Evolutionary conservation across 1,284 basidiomycete genomes (phyloP), one percentile per base, ranked within the genome.

Genomic region (Cutaneotrichosporon sp.): DNA sequence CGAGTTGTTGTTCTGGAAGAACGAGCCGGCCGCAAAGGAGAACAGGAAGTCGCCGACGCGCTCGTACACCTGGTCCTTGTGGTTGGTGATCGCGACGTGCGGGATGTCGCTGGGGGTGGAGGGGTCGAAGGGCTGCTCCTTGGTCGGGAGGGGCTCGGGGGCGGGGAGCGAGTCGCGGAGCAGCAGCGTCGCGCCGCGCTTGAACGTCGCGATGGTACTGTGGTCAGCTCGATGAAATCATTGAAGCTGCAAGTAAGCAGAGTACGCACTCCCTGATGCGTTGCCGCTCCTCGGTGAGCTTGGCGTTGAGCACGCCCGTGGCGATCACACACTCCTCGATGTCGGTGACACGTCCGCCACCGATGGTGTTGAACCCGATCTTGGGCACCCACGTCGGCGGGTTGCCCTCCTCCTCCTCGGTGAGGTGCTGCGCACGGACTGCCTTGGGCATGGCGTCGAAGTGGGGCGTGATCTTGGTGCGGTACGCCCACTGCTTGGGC

Each of bases 281-380:
- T 36, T 86, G 82, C 22, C 92, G 82, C 56, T 90, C 85, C 2
- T 81, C 81, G 0, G 80, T 81, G 49, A 93, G 81, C 3, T 87
- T 87, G 49, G 85, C 79, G 72, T 97, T 95, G 60, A 98, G 83
- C 1, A 90, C 84, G 0, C 86, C 82, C 0, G 94, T 94, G 0
- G 92, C 93, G 54, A 99, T 95, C 0, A 92, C 89, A 74, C 95
- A 98, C 79, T 97, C 95, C 87, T 98, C 95, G 66, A 99, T 99
- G 75, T 99, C 95, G 79, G 98, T 81, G 9, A 92, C 89, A 22
- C 85, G 83, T 54, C 87, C 85, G 43, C 84, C 87, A 1, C 91
- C 91, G 42, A 89, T 87, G 50, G 85, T 78, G 70, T 97, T 95
- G 79, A 98, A 99, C 0, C 95, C 95, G 55, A 99, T 87, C 57